Conservation (phyloP, 2,329 filamentous ascomycete species). For the Eutypa lata region DNA sequence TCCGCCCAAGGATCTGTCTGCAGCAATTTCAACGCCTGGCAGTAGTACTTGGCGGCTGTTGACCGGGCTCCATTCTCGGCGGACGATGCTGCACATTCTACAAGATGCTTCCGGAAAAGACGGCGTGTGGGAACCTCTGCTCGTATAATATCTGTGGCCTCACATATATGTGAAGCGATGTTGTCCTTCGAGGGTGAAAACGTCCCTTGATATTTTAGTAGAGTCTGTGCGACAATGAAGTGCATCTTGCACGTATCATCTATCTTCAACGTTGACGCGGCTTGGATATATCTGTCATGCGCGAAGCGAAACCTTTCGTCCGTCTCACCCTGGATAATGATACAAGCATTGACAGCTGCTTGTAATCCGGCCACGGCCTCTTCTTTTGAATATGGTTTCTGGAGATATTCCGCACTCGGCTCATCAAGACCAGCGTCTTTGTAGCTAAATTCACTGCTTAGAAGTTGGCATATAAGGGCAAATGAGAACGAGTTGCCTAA, state of each 20-base stretch:
- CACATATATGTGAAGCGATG: slow-evolving; percentile 77
- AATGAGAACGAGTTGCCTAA: slow-evolving; percentile 84
- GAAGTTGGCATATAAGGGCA: slow-evolving; percentile 70
- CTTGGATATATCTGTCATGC: slow-evolving; percentile 83
- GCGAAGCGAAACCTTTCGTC: slow-evolving; percentile 87
- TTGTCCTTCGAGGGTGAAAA: slow-evolving; percentile 66
- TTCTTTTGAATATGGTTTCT: slow-evolving; percentile 56
- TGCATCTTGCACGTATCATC: slow-evolving; percentile 78
- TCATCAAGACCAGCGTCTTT: slow-evolving; percentile 39
- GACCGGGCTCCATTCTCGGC: slow-evolving; percentile 79
- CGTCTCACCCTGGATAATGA: slow-evolving; percentile 76
- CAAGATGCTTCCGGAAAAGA: slow-evolving; percentile 72
- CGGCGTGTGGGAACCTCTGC: slow-evolving; percentile 56
- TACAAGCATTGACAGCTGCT: slow-evolving; percentile 72
- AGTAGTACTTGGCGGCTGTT: slow-evolving; percentile 80
- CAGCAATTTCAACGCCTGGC: slow-evolving; percentile 71
- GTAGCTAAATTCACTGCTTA: slow-evolving; percentile 71
- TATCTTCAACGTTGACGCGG: slow-evolving; percentile 67
- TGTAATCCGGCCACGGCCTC: slow-evolving; percentile 79
- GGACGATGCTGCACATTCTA: slow-evolving; percentile 73
- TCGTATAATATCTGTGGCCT: slow-evolving; percentile 73
- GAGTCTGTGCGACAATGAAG: slow-evolving; percentile 78
- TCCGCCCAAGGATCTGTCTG: slow-evolving; percentile 78
- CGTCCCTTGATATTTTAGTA: slow-evolving; percentile 66
- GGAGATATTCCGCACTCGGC: slow-evolving; percentile 26